A percentile compares a stretch with the other conserved stretches of the same genome.
phyloP scores from a whole-genome alignment of 495 filamentous ascomycete genomes.

The Trichoderma orchidacearum region DNA sequence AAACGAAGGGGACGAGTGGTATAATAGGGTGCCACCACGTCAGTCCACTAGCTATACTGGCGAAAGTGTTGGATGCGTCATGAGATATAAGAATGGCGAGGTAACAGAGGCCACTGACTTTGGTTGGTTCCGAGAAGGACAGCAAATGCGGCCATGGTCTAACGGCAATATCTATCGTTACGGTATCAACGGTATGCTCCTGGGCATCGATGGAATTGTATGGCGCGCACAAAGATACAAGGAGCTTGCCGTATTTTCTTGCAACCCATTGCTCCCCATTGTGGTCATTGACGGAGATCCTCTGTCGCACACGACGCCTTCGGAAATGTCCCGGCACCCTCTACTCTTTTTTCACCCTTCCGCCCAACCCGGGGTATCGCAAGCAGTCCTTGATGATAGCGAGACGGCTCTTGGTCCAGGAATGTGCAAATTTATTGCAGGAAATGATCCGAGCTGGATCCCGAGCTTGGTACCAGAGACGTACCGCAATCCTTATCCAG shows the following conservation, averaged over 20 bases:
- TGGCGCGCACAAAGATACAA: constrained; percentile 1
- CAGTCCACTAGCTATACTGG: constrained; percentile 2
- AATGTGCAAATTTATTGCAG: constrained; percentile 7
- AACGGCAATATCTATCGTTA: constrained; percentile 6
- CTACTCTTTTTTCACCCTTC: constrained; percentile 10
- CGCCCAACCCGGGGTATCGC: constrained; percentile 5
- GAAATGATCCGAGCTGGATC: constrained; percentile 15
- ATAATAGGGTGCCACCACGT: constrained; percentile 13
- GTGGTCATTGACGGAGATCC: constrained; percentile 13
- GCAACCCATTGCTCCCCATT: constrained; percentile 18
- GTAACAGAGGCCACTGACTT: constrained; percentile 9
- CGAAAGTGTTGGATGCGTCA: constrained; percentile 10
- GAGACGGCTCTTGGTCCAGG: neutral
- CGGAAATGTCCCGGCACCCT: constrained; percentile 8
- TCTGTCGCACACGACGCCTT: constrained; percentile 4
- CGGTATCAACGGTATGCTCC: neutral
- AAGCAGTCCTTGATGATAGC: neutral
- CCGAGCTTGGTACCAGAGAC: constrained; percentile 15
- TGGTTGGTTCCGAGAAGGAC: constrained; percentile 5
- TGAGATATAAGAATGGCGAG: constrained; percentile 12
- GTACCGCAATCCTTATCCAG: constrained; percentile 8
- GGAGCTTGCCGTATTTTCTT: constrained; percentile 14
- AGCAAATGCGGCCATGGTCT: neutral
- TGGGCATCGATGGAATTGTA: neutral
- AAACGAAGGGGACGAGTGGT: constrained; percentile 6